These are phyloP conservation scores for Anethum foeniculum DNA, from an alignment of 140 eudicot species.

Conservation along the genomic window DNA sequence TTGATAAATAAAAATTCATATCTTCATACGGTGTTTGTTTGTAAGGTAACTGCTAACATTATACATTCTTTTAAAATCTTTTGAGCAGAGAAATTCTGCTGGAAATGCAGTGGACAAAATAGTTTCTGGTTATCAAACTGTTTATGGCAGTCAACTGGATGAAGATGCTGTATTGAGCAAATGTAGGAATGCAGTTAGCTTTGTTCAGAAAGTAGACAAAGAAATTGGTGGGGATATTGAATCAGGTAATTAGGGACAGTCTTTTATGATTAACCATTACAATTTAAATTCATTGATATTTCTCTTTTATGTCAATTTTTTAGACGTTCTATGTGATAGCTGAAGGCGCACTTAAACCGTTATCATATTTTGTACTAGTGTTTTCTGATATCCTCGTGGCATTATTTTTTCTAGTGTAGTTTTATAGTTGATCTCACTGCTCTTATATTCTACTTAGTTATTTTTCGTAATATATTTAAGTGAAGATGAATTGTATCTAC, in stretches of 20 bases:
- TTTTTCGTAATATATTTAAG: neutral
- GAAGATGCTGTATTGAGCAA: constrained; percentile 64
- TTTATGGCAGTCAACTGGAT: constrained; percentile 53
- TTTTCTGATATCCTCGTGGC: neutral
- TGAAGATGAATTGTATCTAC: neutral
- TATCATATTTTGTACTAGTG: neutral
- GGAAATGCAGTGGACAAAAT: constrained; percentile 67
- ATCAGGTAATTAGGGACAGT: constrained; percentile 34
- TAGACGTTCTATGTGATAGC: neutral
- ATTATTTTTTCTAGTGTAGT: neutral
- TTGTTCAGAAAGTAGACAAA: constrained; percentile 64
- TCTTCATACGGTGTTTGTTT: neutral
- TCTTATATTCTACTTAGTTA: neutral
- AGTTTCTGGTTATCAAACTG: constrained; percentile 63
- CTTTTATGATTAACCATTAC: neutral
- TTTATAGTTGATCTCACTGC: neutral
- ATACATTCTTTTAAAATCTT: neutral
- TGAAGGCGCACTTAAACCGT: neutral
- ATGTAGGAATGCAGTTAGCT: constrained; percentile 55
- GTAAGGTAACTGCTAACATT: neutral
- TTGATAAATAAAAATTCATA: neutral
- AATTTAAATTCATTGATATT: neutral
- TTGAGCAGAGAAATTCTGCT: constrained; percentile 51
- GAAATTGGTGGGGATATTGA: constrained; percentile 49
- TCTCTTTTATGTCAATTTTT: neutral